Evolutionary conservation across 164 flowering plant genomes (phyloP).

Genomic region (Malania oleifera): DNA sequence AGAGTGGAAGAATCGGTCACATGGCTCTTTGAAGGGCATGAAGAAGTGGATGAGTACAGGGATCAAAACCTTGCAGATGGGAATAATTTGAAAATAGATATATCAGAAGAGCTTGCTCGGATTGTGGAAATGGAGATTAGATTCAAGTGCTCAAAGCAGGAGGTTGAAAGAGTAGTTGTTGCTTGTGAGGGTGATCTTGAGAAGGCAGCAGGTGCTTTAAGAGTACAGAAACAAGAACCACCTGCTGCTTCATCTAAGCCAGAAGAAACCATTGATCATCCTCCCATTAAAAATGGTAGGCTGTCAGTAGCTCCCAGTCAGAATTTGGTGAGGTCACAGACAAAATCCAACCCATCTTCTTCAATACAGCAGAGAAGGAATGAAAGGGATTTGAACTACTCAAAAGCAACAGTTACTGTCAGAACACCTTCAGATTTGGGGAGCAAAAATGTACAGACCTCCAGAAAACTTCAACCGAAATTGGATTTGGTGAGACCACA

Average conservation of each 20-base stretch:
- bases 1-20: slow-evolving; percentile 76
- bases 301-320: too few relatives aligned
- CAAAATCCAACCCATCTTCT: slow-evolving; percentile 25
- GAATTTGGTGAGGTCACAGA: slow-evolving; percentile 28
- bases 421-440: slow-evolving; percentile 30
- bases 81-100: slow-evolving; percentile 74
- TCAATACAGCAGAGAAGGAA: slow-evolving; percentile 51
- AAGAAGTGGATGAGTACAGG: slow-evolving; percentile 37
- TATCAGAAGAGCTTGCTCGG: slow-evolving; percentile 75
- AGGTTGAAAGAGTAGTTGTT: slow-evolving; percentile 82
- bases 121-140: slow-evolving; percentile 66
- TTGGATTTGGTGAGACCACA: too few relatives aligned
- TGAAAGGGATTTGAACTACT: slow-evolving; percentile 67
- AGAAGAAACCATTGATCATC: slow-evolving; percentile 61
- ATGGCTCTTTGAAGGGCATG: slow-evolving; percentile 84
- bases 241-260: slow-evolving; percentile 39
- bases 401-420: slow-evolving; percentile 31
- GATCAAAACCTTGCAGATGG: slow-evolving; percentile 34
- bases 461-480: slow-evolving; percentile 40
- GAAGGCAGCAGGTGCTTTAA: slow-evolving; percentile 63
- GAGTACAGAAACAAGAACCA: slow-evolving; percentile 47
- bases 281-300: slow-evolving; percentile 15
- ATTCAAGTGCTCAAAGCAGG: slow-evolving; percentile 70
- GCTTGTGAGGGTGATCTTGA: slow-evolving; percentile 84
- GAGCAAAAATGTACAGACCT: slow-evolving; percentile 34